Conservation (phyloP, 345 rosid genomes). For the Ceriops tagal region DNA sequence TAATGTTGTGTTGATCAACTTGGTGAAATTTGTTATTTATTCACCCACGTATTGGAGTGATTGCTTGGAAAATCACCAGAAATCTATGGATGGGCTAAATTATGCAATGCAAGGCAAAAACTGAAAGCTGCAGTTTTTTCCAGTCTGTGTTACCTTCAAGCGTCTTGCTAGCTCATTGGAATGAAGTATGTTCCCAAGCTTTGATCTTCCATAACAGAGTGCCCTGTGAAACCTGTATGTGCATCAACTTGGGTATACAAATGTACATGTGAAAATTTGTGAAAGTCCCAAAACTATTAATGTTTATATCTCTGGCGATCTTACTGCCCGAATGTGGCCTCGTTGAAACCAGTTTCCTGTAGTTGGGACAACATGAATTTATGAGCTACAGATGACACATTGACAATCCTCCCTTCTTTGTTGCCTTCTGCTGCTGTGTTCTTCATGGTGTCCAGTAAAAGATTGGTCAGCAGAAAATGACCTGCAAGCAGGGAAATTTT, state of each 20-base stretch:
- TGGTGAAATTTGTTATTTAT: too few relatives aligned
- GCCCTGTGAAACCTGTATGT: conserved; percentile 19
- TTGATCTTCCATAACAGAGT: conserved; percentile 32
- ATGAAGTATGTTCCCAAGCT: conserved; percentile 38
- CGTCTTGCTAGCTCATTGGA: conserved; percentile 37
- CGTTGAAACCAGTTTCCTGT: conserved; percentile 28
- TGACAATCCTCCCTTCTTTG: conserved; percentile 59
- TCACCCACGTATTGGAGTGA: too few relatives aligned
- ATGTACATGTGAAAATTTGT: background rate
- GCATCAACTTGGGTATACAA: background rate
- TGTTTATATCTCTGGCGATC: background rate
- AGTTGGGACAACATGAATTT: conserved; percentile 34
- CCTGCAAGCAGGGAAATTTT: conserved; percentile 32
- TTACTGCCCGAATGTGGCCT: too few relatives aligned
- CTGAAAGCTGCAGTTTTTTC: too few relatives aligned
- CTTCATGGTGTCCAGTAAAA: conserved; percentile 15
- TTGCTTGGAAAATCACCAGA: too few relatives aligned
- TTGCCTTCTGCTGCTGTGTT: conserved; percentile 36
- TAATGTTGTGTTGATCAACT: too few relatives aligned
- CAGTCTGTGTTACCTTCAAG: conserved; percentile 23
- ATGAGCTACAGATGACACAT: conserved; percentile 48
- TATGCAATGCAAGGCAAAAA: too few relatives aligned
- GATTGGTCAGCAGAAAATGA: conserved; percentile 50
- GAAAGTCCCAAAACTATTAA: background rate
- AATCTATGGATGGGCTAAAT: too few relatives aligned